Base-by-base conservation (phyloP, 495 filamentous ascomycete genomes). In the Xylaria scruposa region DNA sequence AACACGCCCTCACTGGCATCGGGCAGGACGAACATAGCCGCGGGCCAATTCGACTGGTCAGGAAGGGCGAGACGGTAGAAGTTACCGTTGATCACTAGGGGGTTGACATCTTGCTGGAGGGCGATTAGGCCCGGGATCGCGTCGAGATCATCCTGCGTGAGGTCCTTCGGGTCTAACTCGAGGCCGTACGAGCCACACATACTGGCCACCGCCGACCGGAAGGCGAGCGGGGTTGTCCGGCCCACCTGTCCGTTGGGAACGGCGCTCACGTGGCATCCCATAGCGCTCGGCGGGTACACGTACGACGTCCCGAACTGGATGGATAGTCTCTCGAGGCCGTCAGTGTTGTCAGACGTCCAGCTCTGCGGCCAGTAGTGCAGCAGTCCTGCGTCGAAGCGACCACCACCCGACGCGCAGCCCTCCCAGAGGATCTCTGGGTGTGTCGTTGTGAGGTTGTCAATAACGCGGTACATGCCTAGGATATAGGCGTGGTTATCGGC, bases 171-270 rank as follows among this genome's bases (percentile, higher is more conserved):
- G 63, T 88, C 79, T 13, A 88, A 80, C 58, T 89, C 86, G 19
- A 89, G 78, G 2, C 87, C 87, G 56, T 87, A 89, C 1, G 85
- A 87, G 1, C 87, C 87, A 62, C 86, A 87, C 86, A 88, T 88
- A 76, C 88, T 86, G 5, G 87, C 87, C 3, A 88, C 87, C 36
- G 87, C 85, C 0, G 81, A 84, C 40, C 87, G 85, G 80, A 88
- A 88, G 13, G 75, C 71, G 0, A 88, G 75, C 0, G 85, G 83
- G 0, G 85, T 79, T 1, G 82, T 86, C 3, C 87, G 83, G 0
- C 81, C 80, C 0, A 86, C 86, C 44, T 85, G 81, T 9, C 82
- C 79, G 68, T 89, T 89, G 0, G 87, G 87, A 2, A 88, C 83
- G 7, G 83, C 83, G 26, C 85, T 88, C 46, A 89, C 75, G 71